A percentile compares a stretch with the other conserved stretches of the same genome.
Evolutionary conservation across 352 stramenopile species (phyloP).

Genomic region (Globisporangium radiosum): DNA sequence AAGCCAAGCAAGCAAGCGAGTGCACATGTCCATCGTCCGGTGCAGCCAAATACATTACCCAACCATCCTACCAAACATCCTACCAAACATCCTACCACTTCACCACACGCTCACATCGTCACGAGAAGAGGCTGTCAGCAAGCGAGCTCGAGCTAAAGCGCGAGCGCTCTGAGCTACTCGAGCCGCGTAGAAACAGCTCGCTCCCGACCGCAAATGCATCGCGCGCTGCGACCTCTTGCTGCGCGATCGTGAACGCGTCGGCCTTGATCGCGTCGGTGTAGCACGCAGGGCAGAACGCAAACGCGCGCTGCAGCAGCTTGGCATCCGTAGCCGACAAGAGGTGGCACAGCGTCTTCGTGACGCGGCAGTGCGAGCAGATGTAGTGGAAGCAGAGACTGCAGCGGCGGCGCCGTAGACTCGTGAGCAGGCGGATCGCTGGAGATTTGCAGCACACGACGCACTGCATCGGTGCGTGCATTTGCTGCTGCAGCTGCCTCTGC

Average conservation of each 20-base stretch:
- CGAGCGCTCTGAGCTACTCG: constrained; percentile 3
- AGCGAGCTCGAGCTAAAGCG: constrained; percentile 1
- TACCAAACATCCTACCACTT: too few species aligned
- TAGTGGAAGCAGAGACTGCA: constrained; percentile 8
- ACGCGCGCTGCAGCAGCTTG: constrained; percentile 1
- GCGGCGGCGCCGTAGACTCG: constrained; percentile 2
- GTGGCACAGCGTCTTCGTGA: constrained; percentile 10
- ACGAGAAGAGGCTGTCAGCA: not conserved
- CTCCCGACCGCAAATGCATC: constrained; percentile 1
- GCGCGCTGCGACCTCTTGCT: constrained; percentile 16
- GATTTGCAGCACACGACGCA: constrained; percentile 5
- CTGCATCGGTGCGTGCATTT: not conserved
- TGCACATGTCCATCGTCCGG: too few species aligned
- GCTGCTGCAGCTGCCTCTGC: not conserved
- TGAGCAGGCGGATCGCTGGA: not conserved
- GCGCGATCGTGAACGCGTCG: constrained; percentile 16
- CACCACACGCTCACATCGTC: too few species aligned
- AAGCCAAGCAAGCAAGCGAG: too few species aligned
- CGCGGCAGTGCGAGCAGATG: constrained; percentile 5
- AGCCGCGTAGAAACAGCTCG: not conserved
- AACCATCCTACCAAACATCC: too few species aligned
- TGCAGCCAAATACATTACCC: too few species aligned
- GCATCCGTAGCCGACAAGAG: not conserved
- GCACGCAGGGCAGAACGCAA: constrained; percentile 18
- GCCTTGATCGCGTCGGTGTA: constrained; percentile 13